Evolutionary conservation across 768 basidiomycete species (phyloP), one percentile per base, ranked within the genome.

Genomic region (Candolleomyces aberdarensis): DNA sequence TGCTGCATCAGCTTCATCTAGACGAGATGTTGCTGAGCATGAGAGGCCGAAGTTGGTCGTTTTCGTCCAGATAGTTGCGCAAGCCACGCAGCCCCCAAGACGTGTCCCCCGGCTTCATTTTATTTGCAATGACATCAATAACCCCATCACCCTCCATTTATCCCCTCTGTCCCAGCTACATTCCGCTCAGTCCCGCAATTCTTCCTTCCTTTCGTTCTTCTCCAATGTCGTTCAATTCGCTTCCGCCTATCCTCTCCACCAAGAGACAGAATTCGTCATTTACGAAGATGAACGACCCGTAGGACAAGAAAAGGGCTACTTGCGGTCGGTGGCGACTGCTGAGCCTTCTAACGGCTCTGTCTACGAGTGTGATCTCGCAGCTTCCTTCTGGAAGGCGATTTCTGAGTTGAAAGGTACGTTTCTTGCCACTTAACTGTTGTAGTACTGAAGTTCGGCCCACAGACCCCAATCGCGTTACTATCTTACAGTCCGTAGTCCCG

Each of bases 401-500:
- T 81, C 81, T 64, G 69, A 73, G 59, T 71, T 74, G 14, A 61
- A 75, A 64, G 78, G 85, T 84, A 59, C 54, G 76, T 60, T 1
- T 40, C 14, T 52, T 52, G 19, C 62, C 29, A 47, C 48, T 32
- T 32, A 48, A 36, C 13, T 41, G 13, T 51, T 56, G 9, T 49
- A 50, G 39, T 22, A 47, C 48, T n/a, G 20, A 49, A 22, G 43
- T n/a, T 49, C 31, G 49, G 9, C 10, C 50, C 13, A 11, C 57
- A 86, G 85, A 85, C 64, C 77, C 81, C n/a, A 76, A 76, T 3
- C 65, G 76, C 50, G 85, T 79, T 67, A 80, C 76, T 0, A 80
- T 86, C 60, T 64, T 83, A 22, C 85, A 86, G 66, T 75, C 78
- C 31, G 74, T 86, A 47, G 65, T 60, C 19, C 67, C 69, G 1